These are phyloP conservation scores for Wickerhamomyces queroliae DNA, from an alignment of 805 yeast genomes.

Conservation along the genomic window DNA sequence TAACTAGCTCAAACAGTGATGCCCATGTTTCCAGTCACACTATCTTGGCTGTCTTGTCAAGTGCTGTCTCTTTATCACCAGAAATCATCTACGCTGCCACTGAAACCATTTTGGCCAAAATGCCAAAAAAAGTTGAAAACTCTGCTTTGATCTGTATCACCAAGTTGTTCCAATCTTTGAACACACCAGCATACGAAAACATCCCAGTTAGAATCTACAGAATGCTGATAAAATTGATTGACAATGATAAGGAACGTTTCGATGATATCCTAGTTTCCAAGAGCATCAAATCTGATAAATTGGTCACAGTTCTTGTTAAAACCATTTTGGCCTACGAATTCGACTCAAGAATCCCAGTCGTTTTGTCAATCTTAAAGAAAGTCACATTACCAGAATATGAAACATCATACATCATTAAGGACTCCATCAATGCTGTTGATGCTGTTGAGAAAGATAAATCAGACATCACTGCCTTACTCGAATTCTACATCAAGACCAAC, in stretches of 20 bases:
- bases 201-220: constrained; percentile 32
- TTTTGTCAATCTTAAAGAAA: constrained; percentile 30
- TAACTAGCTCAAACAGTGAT: constrained; percentile 45
- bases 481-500: constrained; percentile 29
- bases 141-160: constrained; percentile 43
- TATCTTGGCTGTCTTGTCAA: constrained; percentile 66
- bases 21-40: constrained; percentile 82
- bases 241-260: constrained; percentile 11
- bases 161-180: constrained; percentile 43
- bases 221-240: constrained; percentile 23
- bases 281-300: constrained; percentile 28
- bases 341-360: constrained; percentile 25
- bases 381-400: constrained; percentile 30
- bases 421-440: constrained; percentile 31
- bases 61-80: constrained; percentile 61
- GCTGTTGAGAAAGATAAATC: constrained; percentile 31
- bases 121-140: constrained; percentile 32
- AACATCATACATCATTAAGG: constrained; percentile 30
- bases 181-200: constrained; percentile 34
- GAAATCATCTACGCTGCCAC: constrained; percentile 55
- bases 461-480: constrained; percentile 32
- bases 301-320: constrained; percentile 37
- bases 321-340: constrained; percentile 39
- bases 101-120: constrained; percentile 46
- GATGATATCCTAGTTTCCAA: not conserved